Conservation (phyloP, 2,329 filamentous ascomycete species). For the Hymenotorrendiella dingleyae region DNA sequence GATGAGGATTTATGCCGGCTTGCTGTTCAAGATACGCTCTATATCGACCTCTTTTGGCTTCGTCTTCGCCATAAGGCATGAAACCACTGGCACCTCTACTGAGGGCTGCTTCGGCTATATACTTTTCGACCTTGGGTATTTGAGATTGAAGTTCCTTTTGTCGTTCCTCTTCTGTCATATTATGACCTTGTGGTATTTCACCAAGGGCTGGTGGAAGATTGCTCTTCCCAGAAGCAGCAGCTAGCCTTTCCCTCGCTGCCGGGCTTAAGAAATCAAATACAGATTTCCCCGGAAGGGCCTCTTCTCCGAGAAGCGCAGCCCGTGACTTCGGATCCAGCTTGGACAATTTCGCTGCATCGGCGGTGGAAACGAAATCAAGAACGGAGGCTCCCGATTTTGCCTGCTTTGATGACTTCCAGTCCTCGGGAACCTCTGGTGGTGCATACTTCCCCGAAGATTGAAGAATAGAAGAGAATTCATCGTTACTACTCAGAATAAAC, state of each 20-base stretch:
- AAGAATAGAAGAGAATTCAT: constrained; percentile 41
- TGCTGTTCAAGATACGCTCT: constrained; percentile 72
- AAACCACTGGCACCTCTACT: constrained; percentile 59
- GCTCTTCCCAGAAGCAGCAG: constrained; percentile 64
- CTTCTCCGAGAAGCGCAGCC: constrained; percentile 75
- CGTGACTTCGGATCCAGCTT: constrained; percentile 69
- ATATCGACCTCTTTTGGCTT: constrained; percentile 74
- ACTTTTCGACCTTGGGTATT: constrained; percentile 59
- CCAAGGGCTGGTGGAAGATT: constrained; percentile 73
- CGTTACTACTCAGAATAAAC: constrained; percentile 62
- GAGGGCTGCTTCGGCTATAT: constrained; percentile 63
- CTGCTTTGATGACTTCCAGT: constrained; percentile 63
- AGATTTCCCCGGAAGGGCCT: constrained; percentile 79
- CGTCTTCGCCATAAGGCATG: constrained; percentile 81
- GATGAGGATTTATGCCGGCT: constrained; percentile 52
- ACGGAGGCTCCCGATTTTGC: constrained; percentile 31
- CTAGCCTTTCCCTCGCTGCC: constrained; percentile 70
- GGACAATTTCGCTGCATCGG: constrained; percentile 73
- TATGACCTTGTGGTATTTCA: constrained; percentile 63
- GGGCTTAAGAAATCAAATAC: constrained; percentile 89
- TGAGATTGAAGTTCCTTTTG: constrained; percentile 51
- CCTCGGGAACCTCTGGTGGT: constrained; percentile 62
- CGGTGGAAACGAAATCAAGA: constrained; percentile 55
- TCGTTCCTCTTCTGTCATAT: constrained; percentile 57
- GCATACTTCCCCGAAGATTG: constrained; percentile 44